Percentiles rank a stretch among this genome's conserved stretches.
Conservation (phyloP, 2,329 filamentous ascomycete species). For the Sodiomyces alkalinus region DNA sequence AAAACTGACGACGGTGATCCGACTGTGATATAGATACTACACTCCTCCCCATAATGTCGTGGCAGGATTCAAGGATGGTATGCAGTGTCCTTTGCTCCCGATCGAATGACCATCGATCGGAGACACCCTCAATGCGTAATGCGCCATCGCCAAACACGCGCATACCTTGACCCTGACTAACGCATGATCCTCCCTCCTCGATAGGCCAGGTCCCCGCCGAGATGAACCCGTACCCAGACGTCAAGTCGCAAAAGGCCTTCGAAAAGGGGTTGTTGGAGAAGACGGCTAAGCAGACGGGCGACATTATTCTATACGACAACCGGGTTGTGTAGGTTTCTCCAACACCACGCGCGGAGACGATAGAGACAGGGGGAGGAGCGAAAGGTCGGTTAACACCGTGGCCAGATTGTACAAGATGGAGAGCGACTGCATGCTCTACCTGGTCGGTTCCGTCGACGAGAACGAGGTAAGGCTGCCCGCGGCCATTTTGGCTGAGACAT, state of each 20-base stretch:
- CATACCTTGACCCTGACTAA: too few relatives aligned
- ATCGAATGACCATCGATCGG: not conserved
- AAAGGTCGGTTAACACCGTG: too few relatives aligned
- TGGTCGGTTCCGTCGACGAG: constrained; percentile 81
- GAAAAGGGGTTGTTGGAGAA: constrained; percentile 94
- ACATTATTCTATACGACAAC: constrained; percentile 97
- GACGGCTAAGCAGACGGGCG: constrained; percentile 86
- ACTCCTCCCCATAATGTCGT: constrained; percentile 32
- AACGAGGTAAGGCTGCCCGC: constrained; percentile 96
- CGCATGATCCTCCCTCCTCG: too few relatives aligned
- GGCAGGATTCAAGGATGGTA: constrained; percentile 11
- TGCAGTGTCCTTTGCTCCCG: constrained; percentile 9
- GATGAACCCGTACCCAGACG: constrained; percentile 64
- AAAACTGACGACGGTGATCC: not conserved
- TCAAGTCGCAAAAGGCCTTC: constrained; percentile 91
- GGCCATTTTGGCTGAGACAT: too few relatives aligned
- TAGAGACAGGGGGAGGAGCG: not conserved
- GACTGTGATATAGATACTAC: constrained; percentile 16
- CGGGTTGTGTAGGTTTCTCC: constrained; percentile 56
- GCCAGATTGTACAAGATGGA: constrained; percentile 87
- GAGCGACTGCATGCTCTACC: constrained; percentile 90
- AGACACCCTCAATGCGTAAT: too few relatives aligned
- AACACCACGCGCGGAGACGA: too few relatives aligned
- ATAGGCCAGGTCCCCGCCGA: too few relatives aligned
- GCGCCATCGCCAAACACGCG: too few relatives aligned